Evolutionary conservation across 495 filamentous ascomycete genomes (phyloP), one percentile per base, ranked within the genome.

Genomic region (Neurospora discreta): DNA sequence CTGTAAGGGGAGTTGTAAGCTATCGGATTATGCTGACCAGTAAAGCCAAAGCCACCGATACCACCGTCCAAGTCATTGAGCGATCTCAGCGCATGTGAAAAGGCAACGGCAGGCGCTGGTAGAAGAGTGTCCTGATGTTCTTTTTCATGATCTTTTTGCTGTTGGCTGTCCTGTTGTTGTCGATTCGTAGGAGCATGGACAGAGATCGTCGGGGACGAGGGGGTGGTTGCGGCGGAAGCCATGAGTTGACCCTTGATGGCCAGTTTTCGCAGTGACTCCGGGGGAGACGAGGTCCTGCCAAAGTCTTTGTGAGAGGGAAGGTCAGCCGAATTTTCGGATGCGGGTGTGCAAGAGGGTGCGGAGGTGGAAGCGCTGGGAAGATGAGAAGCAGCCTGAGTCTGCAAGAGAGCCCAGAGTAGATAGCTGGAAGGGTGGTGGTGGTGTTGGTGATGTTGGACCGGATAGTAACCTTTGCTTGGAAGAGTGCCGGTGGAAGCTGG

Each of bases 211-310:
- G 80, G 77, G 70, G 78, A 79, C 40, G 82, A 79, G 23, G 78
- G 74, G 16, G 76, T 74, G 44, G 80, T 76, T 52, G 77, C 33
- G 15, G 76, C 71, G 6, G 78, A 71, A 33, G 78, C 78, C 69
- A 78, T 72, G 26, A 80, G 75, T 69, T 80, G 81, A 77, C 82
- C 81, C 76, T 74, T 84, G 84, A 87, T 87, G 73, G 82, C 84
- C 77, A 82, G 77, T 79, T 82, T 84, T 67, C 85, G 84, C 74
- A 87, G 80, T 42, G 80, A 80, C 39, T 74, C 75, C 23, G 79
- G 81, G 71, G 74, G 39, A 60, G 30, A 72, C 71, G 58, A 68
- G 39, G 26, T 78, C 38, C 80, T 78, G 39, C 74, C 76, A 40
- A 77, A 71, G 77, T 77, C 75, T 77, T 74, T 30, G 68, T 43